Evolutionary conservation across 2,329 filamentous ascomycete species (phyloP).

Genomic region (Diatrype stigma): DNA sequence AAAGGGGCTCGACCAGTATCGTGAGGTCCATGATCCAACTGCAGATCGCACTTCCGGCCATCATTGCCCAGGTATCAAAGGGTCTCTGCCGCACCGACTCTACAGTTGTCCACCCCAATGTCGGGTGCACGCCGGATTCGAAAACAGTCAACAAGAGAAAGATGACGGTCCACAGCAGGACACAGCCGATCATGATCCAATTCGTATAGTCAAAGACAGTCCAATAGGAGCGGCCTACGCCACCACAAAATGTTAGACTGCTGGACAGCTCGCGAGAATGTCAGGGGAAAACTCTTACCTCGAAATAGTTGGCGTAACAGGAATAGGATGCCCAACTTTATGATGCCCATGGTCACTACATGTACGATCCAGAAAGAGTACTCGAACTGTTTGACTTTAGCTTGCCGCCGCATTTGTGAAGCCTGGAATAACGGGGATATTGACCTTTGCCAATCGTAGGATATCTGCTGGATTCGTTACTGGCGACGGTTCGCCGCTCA

Average conservation of each 20-base stretch:
- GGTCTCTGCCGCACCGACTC: neutral
- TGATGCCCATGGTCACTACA: neutral
- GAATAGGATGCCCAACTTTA: neutral
- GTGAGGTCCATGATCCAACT: neutral
- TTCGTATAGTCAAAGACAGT: neutral
- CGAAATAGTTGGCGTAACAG: neutral
- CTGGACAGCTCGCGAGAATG: neutral
- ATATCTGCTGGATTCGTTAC: too few relatives aligned
- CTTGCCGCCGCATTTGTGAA: too few relatives aligned
- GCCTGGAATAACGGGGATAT: too few relatives aligned
- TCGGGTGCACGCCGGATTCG: neutral
- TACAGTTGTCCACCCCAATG: neutral
- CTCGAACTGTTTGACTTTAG: neutral
- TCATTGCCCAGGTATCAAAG: neutral
- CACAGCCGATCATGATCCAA: neutral
- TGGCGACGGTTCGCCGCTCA: too few relatives aligned
- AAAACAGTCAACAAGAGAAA: neutral
- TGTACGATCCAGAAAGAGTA: neutral
- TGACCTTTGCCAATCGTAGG: too few relatives aligned
- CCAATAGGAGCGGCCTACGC: neutral
- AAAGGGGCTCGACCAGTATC: neutral
- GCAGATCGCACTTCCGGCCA: neutral
- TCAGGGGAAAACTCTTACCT: neutral
- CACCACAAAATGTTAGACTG: neutral
- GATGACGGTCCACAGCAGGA: neutral